Evolutionary conservation across 1,139 yeast species (phyloP).

Genomic region (Zhuliangozyma blackwelliae): DNA sequence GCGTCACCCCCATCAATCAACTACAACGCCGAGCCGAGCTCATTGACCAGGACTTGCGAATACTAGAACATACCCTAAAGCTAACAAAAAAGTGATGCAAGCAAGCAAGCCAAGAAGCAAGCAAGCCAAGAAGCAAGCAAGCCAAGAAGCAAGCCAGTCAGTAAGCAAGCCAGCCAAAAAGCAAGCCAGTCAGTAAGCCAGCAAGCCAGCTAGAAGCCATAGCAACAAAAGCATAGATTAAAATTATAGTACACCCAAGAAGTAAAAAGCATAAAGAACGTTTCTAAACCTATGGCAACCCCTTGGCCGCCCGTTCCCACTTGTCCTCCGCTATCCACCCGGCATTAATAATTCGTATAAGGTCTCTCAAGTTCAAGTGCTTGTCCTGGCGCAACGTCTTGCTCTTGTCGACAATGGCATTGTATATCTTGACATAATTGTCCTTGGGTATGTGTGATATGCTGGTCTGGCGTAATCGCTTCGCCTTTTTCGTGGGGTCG

Average conservation of each 20-base stretch:
- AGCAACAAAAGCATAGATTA: not conserved
- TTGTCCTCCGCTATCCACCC: constrained; percentile 68
- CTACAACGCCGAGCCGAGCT: constrained; percentile 41
- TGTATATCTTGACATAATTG: constrained; percentile 54
- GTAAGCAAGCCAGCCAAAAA: not conserved
- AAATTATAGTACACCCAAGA: not conserved
- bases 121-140: not conserved
- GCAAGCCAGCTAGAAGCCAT: not conserved
- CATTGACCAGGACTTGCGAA: constrained; percentile 45
- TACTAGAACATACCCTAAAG: constrained; percentile 35
- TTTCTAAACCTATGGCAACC: constrained; percentile 23
- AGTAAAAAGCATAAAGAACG: not conserved
- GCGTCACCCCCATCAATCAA: constrained; percentile 23
- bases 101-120: not conserved
- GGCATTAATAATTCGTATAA: constrained; percentile 54
- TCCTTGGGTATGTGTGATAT: constrained; percentile 40
- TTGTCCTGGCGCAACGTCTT: constrained; percentile 44
- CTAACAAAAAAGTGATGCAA: not conserved
- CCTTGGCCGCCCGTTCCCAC: constrained; percentile 58
- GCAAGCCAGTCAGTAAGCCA: not conserved
- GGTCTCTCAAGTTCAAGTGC: constrained; percentile 58
- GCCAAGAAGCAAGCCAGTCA: not conserved
- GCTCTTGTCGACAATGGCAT: constrained; percentile 54
- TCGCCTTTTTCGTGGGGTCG: constrained; percentile 13
- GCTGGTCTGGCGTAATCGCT: constrained; percentile 21